Evolutionary conservation across 2,329 filamentous ascomycete species (phyloP).

Genomic region (Xylaria hypoxylon): DNA sequence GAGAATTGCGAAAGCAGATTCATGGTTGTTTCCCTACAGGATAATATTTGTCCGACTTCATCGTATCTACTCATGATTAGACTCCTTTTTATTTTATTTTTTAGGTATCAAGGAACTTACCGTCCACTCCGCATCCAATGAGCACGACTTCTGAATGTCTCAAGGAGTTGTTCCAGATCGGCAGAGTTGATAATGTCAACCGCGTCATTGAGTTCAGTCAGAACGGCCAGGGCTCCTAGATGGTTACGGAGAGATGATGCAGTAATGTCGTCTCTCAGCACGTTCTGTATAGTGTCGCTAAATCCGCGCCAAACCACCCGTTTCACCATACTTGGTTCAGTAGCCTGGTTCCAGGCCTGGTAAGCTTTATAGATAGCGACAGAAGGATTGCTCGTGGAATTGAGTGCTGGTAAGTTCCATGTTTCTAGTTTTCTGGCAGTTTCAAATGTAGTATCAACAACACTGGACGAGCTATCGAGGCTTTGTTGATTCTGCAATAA

Average conservation of each 20-base stretch:
- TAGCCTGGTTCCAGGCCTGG: conserved; percentile 78
- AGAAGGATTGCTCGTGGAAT: conserved; percentile 69
- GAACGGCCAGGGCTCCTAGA: conserved; percentile 73
- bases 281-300: conserved; percentile 67
- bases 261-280: conserved; percentile 63
- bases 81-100: conserved; percentile 1
- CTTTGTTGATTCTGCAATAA: conserved; percentile 76
- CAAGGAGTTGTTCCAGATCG: conserved; percentile 71
- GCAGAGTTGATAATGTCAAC: conserved; percentile 69
- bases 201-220: conserved; percentile 86
- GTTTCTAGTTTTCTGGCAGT: conserved; percentile 86
- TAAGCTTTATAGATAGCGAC: conserved; percentile 83
- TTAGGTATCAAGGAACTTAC: conserved; percentile 60
- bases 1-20: conserved; percentile 79
- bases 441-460: conserved; percentile 78
- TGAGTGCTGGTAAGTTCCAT: conserved; percentile 88
- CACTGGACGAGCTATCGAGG: conserved; percentile 66
- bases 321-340: conserved; percentile 65
- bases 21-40: conserved; percentile 84
- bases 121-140: conserved; percentile 86
- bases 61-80: conserved; percentile 67
- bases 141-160: conserved; percentile 72
- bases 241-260: conserved; percentile 65
- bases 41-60: conserved; percentile 83
- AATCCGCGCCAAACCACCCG: conserved; percentile 73